These are phyloP conservation scores for Pythium aristosporum DNA, from an alignment of 352 stramenopile species.

Conservation along the genomic window DNA sequence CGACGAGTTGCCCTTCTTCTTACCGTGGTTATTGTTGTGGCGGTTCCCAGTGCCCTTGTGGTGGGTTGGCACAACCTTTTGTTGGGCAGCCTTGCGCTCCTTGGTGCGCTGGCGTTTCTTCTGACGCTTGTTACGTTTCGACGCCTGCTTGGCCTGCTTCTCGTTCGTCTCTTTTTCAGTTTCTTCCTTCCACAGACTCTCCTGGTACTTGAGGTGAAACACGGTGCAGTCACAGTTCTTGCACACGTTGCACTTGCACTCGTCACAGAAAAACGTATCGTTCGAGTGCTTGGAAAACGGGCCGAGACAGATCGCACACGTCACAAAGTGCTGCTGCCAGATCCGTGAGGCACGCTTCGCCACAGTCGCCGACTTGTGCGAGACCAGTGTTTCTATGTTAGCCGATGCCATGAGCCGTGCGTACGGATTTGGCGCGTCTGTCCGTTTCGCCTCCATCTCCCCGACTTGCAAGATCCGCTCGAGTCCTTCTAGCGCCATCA, in stretches of 20 bases:
- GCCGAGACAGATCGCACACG: slow-evolving; percentile 95
- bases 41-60: slow-evolving; percentile 33
- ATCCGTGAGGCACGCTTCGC: slow-evolving; percentile 96
- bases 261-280: slow-evolving; percentile 95
- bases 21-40: slow-evolving; percentile 24
- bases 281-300: slow-evolving; percentile 95
- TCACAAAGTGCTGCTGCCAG: slow-evolving; percentile 98
- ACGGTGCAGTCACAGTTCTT: slow-evolving; percentile 96
- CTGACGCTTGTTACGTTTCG: slow-evolving; percentile 82
- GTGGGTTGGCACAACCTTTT: slow-evolving; percentile 25
- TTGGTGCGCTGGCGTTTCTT: slow-evolving; percentile 85
- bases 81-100: slow-evolving; percentile 74
- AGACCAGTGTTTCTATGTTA: slow-evolving; percentile 93
- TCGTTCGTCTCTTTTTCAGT: slow-evolving; percentile 91
- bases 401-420: slow-evolving; percentile 86
- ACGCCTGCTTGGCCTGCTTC: slow-evolving; percentile 88
- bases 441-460: slow-evolving; percentile 85
- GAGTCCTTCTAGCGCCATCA: slow-evolving; percentile 98
- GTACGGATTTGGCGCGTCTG: slow-evolving; percentile 86
- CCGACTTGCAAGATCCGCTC: slow-evolving; percentile 96
- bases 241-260: slow-evolving; percentile 99
- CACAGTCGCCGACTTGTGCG: slow-evolving; percentile 93
- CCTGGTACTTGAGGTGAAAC: slow-evolving; percentile 98
- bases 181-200: slow-evolving; percentile 93
- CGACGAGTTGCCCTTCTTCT: slow-evolving; percentile 40